phyloP scores from a whole-genome alignment of 2,329 filamentous ascomycete genomes.

The Tolypocladium guangdongense region DNA sequence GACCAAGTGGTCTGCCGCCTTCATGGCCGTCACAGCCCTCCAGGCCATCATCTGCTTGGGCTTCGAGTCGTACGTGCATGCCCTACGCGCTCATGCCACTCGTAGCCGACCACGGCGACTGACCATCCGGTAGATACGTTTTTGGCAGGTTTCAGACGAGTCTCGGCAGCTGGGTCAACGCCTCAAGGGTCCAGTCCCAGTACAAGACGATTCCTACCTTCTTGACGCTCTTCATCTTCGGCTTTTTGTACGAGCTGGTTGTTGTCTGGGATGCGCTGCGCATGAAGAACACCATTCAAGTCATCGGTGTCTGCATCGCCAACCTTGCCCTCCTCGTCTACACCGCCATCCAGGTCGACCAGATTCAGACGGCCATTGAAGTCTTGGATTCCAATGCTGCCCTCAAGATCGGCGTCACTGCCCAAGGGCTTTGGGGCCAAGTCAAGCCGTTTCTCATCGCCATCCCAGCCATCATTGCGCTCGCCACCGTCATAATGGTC shows the following conservation, averaged over 20 bases:
- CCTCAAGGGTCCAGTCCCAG: slow-evolving; percentile 33
- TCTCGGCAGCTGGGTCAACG: slow-evolving; percentile 30
- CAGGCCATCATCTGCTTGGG: slow-evolving; percentile 74
- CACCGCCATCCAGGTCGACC: slow-evolving; percentile 82
- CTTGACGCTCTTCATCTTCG: slow-evolving; percentile 92
- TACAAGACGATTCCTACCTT: slow-evolving; percentile 82
- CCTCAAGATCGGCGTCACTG: slow-evolving; percentile 26
- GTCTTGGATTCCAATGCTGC: slow-evolving; percentile 34
- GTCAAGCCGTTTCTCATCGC: slow-evolving; percentile 71
- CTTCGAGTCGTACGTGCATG: slow-evolving; percentile 66
- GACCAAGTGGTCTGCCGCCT: slow-evolving; percentile 80
- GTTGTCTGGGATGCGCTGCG: slow-evolving; percentile 89
- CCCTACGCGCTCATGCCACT: background rate
- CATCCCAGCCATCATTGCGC: slow-evolving; percentile 71
- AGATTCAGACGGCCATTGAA: slow-evolving; percentile 66
- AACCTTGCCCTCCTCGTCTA: slow-evolving; percentile 90
- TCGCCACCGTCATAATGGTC: slow-evolving; percentile 61
- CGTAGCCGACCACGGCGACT: slow-evolving; percentile 7
- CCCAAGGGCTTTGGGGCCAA: slow-evolving; percentile 50
- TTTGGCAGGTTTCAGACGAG: slow-evolving; percentile 75
- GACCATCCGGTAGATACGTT: slow-evolving; percentile 53
- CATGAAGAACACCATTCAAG: slow-evolving; percentile 95
- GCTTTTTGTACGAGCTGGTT: slow-evolving; percentile 83
- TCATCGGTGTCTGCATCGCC: slow-evolving; percentile 89
- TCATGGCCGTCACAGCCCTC: slow-evolving; percentile 60